These are phyloP conservation scores for Coemansia sp. DNA, from an alignment of 192 early-diverging fungal genomes.

Conservation along the genomic window DNA sequence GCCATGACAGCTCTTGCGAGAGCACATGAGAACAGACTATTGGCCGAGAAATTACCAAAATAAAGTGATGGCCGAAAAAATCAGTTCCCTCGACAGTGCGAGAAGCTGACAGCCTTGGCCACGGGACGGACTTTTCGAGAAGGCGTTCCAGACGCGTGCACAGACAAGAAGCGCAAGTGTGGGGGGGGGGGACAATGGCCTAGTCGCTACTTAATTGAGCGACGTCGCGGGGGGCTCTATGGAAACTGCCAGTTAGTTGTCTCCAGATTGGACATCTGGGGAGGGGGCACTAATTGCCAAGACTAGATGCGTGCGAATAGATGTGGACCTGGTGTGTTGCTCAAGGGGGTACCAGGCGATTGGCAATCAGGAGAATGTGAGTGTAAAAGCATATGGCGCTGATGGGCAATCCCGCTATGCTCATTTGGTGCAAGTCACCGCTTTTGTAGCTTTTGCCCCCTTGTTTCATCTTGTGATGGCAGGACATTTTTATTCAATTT, in stretches of 20 bases:
- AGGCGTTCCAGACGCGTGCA: neutral
- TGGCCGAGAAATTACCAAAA: too few relatives aligned
- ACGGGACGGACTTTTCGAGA: neutral
- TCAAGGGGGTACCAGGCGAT: neutral
- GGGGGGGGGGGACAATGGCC: neutral
- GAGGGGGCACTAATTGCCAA: neutral
- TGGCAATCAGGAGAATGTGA: neutral
- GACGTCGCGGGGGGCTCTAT: neutral
- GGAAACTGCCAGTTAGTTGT: too few relatives aligned
- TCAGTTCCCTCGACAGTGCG: too few relatives aligned
- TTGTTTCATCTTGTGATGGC: neutral
- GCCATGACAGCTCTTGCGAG: too few relatives aligned
- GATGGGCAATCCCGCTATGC: neutral
- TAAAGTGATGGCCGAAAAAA: too few relatives aligned
- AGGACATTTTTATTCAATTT: neutral
- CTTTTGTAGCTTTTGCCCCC: neutral
- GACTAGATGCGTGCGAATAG: neutral
- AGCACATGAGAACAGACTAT: too few relatives aligned
- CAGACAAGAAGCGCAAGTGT: neutral
- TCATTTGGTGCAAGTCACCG: neutral
- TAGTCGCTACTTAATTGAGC: neutral
- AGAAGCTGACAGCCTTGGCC: neutral
- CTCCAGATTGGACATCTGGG: neutral
- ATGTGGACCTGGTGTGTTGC: neutral
- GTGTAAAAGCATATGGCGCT: neutral